Conservation (phyloP, 2,329 filamentous ascomycete species). For the Colletotrichum australisinense region DNA sequence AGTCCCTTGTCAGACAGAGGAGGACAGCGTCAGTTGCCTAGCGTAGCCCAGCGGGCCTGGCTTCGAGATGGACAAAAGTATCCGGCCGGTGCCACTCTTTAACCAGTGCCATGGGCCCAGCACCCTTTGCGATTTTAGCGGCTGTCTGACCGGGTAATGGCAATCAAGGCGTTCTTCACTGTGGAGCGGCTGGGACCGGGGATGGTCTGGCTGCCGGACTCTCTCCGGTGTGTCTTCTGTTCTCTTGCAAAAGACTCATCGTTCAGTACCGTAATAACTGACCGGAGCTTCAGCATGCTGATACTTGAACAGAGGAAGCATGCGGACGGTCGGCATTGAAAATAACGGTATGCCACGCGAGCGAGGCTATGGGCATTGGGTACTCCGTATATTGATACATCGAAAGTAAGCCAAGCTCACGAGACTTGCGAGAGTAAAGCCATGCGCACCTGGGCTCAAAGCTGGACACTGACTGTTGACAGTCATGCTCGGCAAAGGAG, state of each 20-base stretch:
- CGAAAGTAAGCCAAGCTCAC: neutral
- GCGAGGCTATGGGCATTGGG: neutral
- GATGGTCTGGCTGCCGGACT: neutral
- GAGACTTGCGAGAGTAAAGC: neutral
- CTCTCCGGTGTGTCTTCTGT: neutral
- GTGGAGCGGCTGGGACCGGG: neutral
- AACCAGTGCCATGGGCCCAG: slow-evolving; percentile 30
- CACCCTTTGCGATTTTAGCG: slow-evolving; percentile 9
- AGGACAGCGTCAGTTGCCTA: neutral
- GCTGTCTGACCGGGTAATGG: slow-evolving; percentile 15
- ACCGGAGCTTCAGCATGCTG: neutral
- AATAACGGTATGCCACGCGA: neutral
- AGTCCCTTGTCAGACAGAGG: slow-evolving; percentile 10
- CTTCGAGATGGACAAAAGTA: slow-evolving; percentile 13
- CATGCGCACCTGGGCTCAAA: neutral
- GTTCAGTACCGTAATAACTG: neutral
- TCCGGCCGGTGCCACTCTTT: slow-evolving; percentile 25
- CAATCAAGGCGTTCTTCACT: slow-evolving; percentile 18
- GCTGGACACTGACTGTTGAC: neutral
- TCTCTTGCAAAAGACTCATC: slow-evolving; percentile 1
- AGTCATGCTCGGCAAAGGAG: neutral
- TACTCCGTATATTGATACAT: neutral
- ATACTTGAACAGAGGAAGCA: neutral
- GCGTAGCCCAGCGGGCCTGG: neutral
- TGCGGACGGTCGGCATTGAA: neutral